Evolutionary conservation across 2,329 filamentous ascomycete genomes (phyloP), one percentile per base, ranked within the genome.

Genomic region (Diaporthe nobilis): DNA sequence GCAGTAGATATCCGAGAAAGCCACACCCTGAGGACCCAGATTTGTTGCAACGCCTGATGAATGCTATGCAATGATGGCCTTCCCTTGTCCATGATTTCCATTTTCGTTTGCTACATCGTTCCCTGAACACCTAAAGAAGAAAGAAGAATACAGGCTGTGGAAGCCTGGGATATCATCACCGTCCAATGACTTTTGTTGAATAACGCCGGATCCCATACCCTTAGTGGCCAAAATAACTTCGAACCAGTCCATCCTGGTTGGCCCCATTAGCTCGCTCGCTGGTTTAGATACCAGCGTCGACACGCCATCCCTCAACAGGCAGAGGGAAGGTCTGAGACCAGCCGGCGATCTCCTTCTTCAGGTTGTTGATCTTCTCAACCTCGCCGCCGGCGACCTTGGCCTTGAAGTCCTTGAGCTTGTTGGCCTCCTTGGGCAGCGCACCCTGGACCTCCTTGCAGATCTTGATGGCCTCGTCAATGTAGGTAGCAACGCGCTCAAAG

Each of bases 351-450:
- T 98, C 96, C 88, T 95, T 94, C 89, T 93, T 94, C 84, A 98
- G 90, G 80, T 90, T 91, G 84, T 94, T 92, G 87, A 99, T 96
- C 89, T 96, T 94, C 77, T 91, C 86, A 67, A 98, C 90, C 82
- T 93, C 91, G 78, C 95, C 96, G 80, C 90, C 88, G 75, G 94
- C 91, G 77, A 98, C 95, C 91, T 95, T 96, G 84, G 92, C 92
- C 91, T 96, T 97, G 94, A 99, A 98, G 90, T 99, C 97, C 93
- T 98, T 98, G 86, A 98, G 94, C 92, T 97, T 98, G 92, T 98
- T 99, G 82, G 95, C 95, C 86, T 97, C 94, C 92, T 98, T 98
- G 85, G 97, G 96, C 34, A 98, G 91, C 78, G 90, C 88, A 76
- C 84, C 89, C 89, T 98, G 97, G 81, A 98, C 90, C 83, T 96